These are phyloP conservation scores for Eutrema japonicum DNA, from an alignment of 345 rosid species.

Conservation along the genomic window DNA sequence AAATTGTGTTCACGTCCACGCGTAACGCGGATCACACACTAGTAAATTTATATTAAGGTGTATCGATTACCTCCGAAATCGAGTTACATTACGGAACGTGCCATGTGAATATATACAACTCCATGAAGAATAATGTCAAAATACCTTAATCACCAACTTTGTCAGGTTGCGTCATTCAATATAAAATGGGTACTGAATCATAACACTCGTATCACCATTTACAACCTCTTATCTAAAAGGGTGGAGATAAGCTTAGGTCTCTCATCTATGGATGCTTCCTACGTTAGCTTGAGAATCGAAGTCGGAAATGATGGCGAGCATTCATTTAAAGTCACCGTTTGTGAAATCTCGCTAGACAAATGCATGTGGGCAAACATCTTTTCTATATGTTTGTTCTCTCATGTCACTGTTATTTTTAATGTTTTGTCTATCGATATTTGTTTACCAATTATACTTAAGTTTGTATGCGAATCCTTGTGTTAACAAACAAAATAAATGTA, in stretches of 20 bases:
- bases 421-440: background rate
- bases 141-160: background rate
- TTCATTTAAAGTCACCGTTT: background rate
- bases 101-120: background rate
- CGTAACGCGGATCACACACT: too few species aligned
- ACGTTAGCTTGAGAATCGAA: background rate
- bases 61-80: background rate
- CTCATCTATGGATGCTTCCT: background rate
- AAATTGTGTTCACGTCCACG: too few species aligned
- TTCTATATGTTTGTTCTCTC: background rate
- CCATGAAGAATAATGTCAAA: constrained; percentile 9
- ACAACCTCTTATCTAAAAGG: background rate
- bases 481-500: background rate
- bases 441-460: background rate
- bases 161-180: background rate
- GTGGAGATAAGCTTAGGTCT: background rate
- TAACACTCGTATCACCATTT: constrained; percentile 12
- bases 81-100: constrained; percentile 15
- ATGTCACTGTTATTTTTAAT: background rate
- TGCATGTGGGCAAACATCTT: background rate
- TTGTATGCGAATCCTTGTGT: background rate
- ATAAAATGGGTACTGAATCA: background rate
- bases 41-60: too few species aligned
- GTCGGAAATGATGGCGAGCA: background rate
- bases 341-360: background rate